Conservation (phyloP, 768 basidiomycete species). For the Russula foetens region DNA sequence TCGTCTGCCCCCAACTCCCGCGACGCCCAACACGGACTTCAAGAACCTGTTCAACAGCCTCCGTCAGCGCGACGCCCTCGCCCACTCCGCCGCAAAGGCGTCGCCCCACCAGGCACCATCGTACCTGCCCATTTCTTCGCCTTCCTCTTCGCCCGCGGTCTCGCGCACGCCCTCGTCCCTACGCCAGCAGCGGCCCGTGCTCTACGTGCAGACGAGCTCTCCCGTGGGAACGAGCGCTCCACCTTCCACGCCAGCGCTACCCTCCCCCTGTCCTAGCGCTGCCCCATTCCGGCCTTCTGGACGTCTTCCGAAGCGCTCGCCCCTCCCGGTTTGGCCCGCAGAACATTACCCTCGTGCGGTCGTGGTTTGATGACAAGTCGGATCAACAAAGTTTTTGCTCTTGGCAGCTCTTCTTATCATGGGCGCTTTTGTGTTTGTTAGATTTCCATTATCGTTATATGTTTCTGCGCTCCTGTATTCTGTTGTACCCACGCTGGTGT, state of each 20-base stretch:
- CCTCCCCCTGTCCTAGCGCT: constrained; percentile 3
- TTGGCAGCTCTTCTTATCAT: neutral
- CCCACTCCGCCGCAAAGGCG: neutral
- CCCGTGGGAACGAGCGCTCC: constrained; percentile 12
- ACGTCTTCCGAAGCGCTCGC: constrained; percentile 8
- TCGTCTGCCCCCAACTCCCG: constrained; percentile 8
- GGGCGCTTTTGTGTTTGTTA: neutral
- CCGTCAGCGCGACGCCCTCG: neutral
- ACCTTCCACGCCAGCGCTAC: constrained; percentile 6
- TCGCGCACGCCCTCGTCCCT: constrained; percentile 20
- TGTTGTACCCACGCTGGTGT: neutral
- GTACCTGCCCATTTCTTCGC: neutral
- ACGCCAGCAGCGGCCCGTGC: constrained; percentile 7
- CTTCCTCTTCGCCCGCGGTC: constrained; percentile 21
- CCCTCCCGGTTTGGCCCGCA: constrained; percentile 5
- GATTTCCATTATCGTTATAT: neutral
- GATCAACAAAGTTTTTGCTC: neutral
- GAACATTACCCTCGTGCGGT: constrained; percentile 13
- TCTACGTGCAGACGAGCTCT: constrained; percentile 11
- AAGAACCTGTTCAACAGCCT: constrained; percentile 11
- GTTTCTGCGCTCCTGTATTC: neutral
- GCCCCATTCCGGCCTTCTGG: constrained; percentile 7
- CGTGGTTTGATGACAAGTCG: constrained; percentile 8
- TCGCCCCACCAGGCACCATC: neutral
- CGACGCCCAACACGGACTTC: constrained; percentile 14